A percentile compares a stretch with the other conserved stretches of the same genome.
Evolutionary conservation across 345 rosid species (phyloP).

Genomic region (Syzygium grande): DNA sequence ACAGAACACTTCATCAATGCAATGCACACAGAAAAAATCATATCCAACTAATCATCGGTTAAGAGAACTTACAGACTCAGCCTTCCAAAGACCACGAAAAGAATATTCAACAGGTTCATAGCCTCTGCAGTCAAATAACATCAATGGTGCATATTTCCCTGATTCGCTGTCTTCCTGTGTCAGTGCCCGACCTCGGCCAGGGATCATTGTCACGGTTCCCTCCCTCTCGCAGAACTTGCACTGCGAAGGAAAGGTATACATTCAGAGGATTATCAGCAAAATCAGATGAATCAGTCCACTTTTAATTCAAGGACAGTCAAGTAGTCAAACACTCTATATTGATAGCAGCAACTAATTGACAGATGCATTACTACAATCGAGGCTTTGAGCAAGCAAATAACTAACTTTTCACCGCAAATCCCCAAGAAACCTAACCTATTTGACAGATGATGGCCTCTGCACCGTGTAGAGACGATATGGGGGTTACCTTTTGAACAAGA

Average conservation of each 20-base stretch:
- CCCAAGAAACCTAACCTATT: background rate
- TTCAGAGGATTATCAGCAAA: conserved; percentile 1
- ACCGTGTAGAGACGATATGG: background rate
- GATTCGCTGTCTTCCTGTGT: conserved; percentile 43
- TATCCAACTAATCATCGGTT: background rate
- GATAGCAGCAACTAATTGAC: background rate
- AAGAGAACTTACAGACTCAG: conserved; percentile 65
- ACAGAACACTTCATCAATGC: background rate
- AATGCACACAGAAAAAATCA: background rate
- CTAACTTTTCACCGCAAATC: background rate
- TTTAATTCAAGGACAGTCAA: background rate
- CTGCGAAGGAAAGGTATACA: conserved; percentile 17
- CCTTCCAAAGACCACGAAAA: conserved; percentile 65
- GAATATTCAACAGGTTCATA: conserved; percentile 67
- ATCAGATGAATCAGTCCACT: background rate
- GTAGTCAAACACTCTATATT: background rate
- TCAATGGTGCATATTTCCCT: conserved; percentile 63
- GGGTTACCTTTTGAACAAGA: conserved; percentile 76
- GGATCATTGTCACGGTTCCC: conserved; percentile 71
- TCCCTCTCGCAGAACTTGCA: conserved; percentile 87
- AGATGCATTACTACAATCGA: background rate
- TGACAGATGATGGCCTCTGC: background rate
- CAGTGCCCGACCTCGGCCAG: conserved; percentile 59
- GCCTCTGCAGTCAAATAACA: conserved; percentile 83
- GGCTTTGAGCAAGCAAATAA: background rate